Evolutionary conservation across 371 early-diverging fungal species (phyloP).

Genomic region (Dichotomocladium elegans): DNA sequence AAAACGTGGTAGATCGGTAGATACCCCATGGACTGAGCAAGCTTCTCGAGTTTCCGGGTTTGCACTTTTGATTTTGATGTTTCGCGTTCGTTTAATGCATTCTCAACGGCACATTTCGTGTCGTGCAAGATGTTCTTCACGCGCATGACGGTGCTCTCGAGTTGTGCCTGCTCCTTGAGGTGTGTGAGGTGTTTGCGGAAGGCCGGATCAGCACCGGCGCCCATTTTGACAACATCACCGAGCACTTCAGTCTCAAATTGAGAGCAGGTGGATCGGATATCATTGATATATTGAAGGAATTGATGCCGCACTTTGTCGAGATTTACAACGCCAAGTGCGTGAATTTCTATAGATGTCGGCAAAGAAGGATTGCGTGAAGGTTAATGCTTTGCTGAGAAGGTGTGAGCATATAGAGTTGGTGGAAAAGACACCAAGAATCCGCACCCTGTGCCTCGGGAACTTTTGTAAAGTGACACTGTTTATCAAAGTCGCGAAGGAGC

Average conservation of each 20-base stretch:
- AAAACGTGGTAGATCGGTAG: not conserved
- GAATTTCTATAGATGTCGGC: slow-evolving; percentile 17
- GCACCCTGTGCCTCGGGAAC: slow-evolving; percentile 23
- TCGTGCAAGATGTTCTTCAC: slow-evolving; percentile 43
- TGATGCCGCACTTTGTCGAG: slow-evolving; percentile 44
- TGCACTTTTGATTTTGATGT: slow-evolving; percentile 40
- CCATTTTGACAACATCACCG: slow-evolving; percentile 56
- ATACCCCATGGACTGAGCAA: slow-evolving; percentile 45
- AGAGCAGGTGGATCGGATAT: slow-evolving; percentile 52
- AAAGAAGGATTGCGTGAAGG: not conserved
- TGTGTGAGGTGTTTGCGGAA: slow-evolving; percentile 56
- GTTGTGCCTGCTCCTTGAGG: slow-evolving; percentile 52
- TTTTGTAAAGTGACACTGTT: slow-evolving; percentile 17
- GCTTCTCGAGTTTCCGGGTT: slow-evolving; percentile 26
- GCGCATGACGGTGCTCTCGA: slow-evolving; percentile 48
- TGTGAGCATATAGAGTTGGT: not conserved
- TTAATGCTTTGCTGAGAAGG: not conserved
- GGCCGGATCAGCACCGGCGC: slow-evolving; percentile 49
- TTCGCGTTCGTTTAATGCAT: slow-evolving; percentile 39
- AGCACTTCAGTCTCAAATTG: slow-evolving; percentile 58
- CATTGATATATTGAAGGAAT: slow-evolving; percentile 45
- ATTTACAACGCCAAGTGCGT: slow-evolving; percentile 54
- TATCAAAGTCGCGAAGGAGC: slow-evolving; percentile 21
- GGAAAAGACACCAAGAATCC: not conserved
- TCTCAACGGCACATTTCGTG: slow-evolving; percentile 38